Base-by-base conservation (phyloP, 2,329 filamentous ascomycete genomes). In the Tolypocladium pustulatum region DNA sequence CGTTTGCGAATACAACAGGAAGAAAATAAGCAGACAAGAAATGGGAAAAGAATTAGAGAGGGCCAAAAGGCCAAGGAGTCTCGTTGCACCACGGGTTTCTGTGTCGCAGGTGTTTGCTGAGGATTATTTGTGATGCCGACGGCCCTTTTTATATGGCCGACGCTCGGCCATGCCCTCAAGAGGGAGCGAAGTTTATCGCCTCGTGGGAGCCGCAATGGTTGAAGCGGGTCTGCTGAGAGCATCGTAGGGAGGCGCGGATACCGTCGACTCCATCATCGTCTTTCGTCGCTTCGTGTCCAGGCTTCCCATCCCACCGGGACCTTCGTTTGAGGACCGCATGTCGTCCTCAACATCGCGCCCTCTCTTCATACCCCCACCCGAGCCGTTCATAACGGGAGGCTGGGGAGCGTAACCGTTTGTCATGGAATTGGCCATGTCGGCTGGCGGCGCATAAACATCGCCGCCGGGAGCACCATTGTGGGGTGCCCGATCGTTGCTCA, bases 201-300 rank as follows among this genome's bases (percentile, higher is more conserved):
- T 71, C 56, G 75, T 67, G 30, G 72, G 68, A 34, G 75, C 72
- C 56, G 74, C 69, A 58, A 81, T 73, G 27, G 75, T 70, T 3
- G 79, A 74, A 40, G 77, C 72, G 57, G 78, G 72, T 62, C 79
- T 77, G 62, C 71, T 78, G 68, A 81, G 73, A 22, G 76, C 65
- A 55, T 83, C 79, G 65, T 81, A 83, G 22, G 70, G 72, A 27
- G 80, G 73, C 27, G 75, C 71, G 30, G 80, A 74, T n/a, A 81
- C 76, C 2, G 77, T 75, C 13, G 79, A 76, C 65, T 90, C 86
- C 62, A 84, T 81, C 64, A 89, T 79, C 0, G 89, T 92, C 78
- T 92, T 93, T 63, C 90, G 86, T 65, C 91, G 85, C 76, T 95
- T 95, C 60, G 88, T 73, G 27, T 88, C 82, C 62, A 85, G 75